Conservation (phyloP, 768 basidiomycete genomes). For the Macrolepiota dolichaula region DNA sequence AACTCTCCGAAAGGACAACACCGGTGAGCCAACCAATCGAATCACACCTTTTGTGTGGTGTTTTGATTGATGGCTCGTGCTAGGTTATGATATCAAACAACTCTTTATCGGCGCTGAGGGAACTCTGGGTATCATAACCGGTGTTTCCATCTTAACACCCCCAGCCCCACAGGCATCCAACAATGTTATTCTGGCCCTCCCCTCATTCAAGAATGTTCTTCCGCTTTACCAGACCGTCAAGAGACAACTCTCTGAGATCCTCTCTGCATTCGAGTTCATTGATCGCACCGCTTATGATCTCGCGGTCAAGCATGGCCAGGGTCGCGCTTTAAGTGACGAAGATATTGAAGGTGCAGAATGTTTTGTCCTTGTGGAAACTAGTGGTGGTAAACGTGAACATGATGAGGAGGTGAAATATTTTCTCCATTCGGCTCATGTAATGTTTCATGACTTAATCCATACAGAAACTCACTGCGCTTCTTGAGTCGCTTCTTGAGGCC, state of each 20-base stretch:
- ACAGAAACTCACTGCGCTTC: slow-evolving; percentile 81
- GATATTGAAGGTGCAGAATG: slow-evolving; percentile 79
- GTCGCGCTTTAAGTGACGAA: slow-evolving; percentile 68
- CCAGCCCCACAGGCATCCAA: slow-evolving; percentile 79
- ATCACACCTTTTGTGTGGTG: neutral
- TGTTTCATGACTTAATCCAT: neutral
- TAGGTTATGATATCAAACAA: slow-evolving; percentile 97
- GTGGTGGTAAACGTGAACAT: slow-evolving; percentile 88
- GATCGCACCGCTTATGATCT: slow-evolving; percentile 84
- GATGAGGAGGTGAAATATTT: slow-evolving; percentile 75
- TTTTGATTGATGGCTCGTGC: slow-evolving; percentile 4
- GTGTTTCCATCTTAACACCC: slow-evolving; percentile 90
- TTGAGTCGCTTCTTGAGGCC: slow-evolving; percentile 73
- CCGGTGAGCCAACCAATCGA: slow-evolving; percentile 53
- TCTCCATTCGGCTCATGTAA: neutral
- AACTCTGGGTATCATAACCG: slow-evolving; percentile 93
- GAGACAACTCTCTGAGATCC: slow-evolving; percentile 83
- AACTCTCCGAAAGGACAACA: slow-evolving; percentile 95
- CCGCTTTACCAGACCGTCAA: slow-evolving; percentile 83
- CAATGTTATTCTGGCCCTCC: slow-evolving; percentile 88
- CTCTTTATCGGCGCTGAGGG: slow-evolving; percentile 98
- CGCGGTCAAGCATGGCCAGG: slow-evolving; percentile 80
- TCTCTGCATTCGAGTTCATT: slow-evolving; percentile 96
- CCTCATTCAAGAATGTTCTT: slow-evolving; percentile 82
- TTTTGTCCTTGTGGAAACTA: slow-evolving; percentile 93